These are phyloP conservation scores for Saccharomycopsis sp. DNA, from an alignment of 805 yeast species.

Conservation along the genomic window DNA sequence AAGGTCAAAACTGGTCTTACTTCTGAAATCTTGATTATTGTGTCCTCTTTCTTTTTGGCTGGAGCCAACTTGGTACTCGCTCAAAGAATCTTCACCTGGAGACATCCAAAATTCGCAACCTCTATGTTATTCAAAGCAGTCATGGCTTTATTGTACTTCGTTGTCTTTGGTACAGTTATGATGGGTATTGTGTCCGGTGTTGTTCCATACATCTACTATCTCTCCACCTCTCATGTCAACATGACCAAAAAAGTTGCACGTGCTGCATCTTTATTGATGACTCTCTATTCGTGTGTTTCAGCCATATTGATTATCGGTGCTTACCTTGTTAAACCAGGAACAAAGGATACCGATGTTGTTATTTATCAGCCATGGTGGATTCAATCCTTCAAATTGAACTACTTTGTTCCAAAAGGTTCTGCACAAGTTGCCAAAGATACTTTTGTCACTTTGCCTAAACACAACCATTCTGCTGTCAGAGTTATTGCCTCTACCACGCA, in stretches of 20 bases:
- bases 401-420: slow-evolving; percentile 51
- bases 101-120: slow-evolving; percentile 66
- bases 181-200: slow-evolving; percentile 62
- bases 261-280: slow-evolving; percentile 42
- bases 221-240: slow-evolving; percentile 36
- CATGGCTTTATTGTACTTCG: slow-evolving; percentile 43
- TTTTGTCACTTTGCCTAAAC: slow-evolving; percentile 39
- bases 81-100: slow-evolving; percentile 68
- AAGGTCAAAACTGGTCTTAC: slow-evolving; percentile 45
- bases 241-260: slow-evolving; percentile 49
- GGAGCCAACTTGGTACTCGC: slow-evolving; percentile 58
- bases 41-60: slow-evolving; percentile 50
- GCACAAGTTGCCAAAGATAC: slow-evolving; percentile 40
- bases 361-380: slow-evolving; percentile 76
- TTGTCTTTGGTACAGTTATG: slow-evolving; percentile 50
- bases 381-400: slow-evolving; percentile 49
- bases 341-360: slow-evolving; percentile 41
- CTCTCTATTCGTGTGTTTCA: slow-evolving; percentile 49
- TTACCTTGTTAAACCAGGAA: slow-evolving; percentile 48
- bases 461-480: slow-evolving; percentile 36
- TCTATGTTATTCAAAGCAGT: slow-evolving; percentile 41
- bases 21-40: slow-evolving; percentile 46
- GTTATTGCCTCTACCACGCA: slow-evolving; percentile 52
- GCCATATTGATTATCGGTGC: slow-evolving; percentile 43
- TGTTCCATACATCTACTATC: slow-evolving; percentile 51